A percentile compares a stretch with the other conserved stretches of the same genome.
phyloP scores from a whole-genome alignment of 495 filamentous ascomycete genomes.

The Penicillium turbatum region DNA sequence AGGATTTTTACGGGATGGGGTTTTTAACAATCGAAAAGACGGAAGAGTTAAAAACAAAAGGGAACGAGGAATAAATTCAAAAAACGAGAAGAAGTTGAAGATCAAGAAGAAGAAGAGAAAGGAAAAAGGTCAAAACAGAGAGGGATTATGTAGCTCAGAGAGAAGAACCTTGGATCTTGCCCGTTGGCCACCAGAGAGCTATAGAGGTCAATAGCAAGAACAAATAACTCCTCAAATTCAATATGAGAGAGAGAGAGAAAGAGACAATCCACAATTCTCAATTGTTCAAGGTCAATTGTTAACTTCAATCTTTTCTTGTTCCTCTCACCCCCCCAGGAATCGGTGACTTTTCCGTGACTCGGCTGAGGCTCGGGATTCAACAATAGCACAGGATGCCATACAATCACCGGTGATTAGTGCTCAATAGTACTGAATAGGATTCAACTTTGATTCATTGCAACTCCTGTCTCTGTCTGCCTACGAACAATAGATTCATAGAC shows the following conservation, averaged over 20 bases:
- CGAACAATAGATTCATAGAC: background rate
- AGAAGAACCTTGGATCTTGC: slow-evolving; percentile 1
- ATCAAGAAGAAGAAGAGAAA: slow-evolving; percentile 2
- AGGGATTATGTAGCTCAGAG: slow-evolving; percentile 3
- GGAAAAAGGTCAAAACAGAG: slow-evolving; percentile 5
- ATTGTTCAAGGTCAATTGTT: no score
- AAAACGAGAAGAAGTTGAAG: background rate
- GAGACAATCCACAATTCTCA: no score
- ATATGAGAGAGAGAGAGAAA: no score
- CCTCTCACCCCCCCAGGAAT: background rate
- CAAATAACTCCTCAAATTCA: no score
- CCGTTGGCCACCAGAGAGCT: background rate
- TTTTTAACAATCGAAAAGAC: no score
- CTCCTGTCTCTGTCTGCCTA: background rate
- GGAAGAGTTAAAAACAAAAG: no score
- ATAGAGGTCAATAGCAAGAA: no score
- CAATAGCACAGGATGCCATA: background rate
- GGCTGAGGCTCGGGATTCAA: background rate
- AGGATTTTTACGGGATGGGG: slow-evolving; percentile 17
- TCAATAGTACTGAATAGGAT: no score
- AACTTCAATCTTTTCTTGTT: no score
- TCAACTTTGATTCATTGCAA: background rate
- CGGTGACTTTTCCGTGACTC: background rate
- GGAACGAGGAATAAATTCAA: no score
- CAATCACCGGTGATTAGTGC: no score